These are phyloP conservation scores for Arabidopsis lyrata DNA, from an alignment of 441 rosid genomes.

Conservation along the genomic window DNA sequence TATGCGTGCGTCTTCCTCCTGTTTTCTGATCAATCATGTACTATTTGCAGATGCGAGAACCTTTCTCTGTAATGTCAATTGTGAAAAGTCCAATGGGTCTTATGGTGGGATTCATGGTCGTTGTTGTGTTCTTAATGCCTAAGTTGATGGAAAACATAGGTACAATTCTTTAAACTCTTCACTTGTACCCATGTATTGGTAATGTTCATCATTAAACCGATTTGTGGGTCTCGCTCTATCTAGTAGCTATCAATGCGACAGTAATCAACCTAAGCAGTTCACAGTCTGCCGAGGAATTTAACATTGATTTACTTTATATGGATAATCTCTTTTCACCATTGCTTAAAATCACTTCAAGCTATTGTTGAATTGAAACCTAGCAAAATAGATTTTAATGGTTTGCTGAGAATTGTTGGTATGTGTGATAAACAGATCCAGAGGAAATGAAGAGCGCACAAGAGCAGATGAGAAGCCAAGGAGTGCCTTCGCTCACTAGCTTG, in stretches of 20 bases:
- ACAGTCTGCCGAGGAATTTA: slow-evolving; percentile 19
- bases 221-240: slow-evolving; percentile 3
- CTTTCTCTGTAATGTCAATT: slow-evolving; percentile 82
- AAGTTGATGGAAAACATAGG: slow-evolving; percentile 97
- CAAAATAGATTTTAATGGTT: not conserved
- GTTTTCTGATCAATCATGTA: slow-evolving; percentile 30
- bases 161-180: slow-evolving; percentile 44
- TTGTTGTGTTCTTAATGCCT: slow-evolving; percentile 93
- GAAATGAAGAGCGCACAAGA: slow-evolving; percentile 94
- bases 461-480: slow-evolving; percentile 96
- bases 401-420: slow-evolving; percentile 26
- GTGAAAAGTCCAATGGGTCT: slow-evolving; percentile 99
- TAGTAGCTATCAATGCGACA: not conserved
- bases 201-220: not conserved
- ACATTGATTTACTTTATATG: not conserved
- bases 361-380: slow-evolving; percentile 8
- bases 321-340: not conserved
- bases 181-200: slow-evolving; percentile 13
- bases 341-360: not conserved
- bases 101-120: slow-evolving; percentile 96
- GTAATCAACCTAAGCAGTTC: slow-evolving; percentile 3
- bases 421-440: slow-evolving; percentile 80
- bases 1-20: slow-evolving; percentile 23
- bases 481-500: slow-evolving; percentile 87
- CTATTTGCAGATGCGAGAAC: slow-evolving; percentile 79